A percentile compares a stretch with the other conserved stretches of the same genome.
Evolutionary conservation across 371 early-diverging fungal genomes (phyloP).

Genomic region (Dinochytrium kinnereticum): DNA sequence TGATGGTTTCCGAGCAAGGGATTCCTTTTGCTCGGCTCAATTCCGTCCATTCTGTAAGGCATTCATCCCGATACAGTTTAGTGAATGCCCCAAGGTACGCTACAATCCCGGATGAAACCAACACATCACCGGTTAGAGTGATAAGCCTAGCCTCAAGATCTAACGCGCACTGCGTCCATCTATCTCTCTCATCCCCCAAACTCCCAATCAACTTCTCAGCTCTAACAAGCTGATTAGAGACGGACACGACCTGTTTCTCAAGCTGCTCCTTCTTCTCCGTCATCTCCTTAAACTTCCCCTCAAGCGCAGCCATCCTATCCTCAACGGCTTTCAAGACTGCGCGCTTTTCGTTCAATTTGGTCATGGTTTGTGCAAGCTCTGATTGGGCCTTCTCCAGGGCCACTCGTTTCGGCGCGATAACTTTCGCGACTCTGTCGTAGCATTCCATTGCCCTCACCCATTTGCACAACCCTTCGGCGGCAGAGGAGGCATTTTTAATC

Average conservation of each 20-base stretch:
- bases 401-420: slow-evolving; percentile 58
- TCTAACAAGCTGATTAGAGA: slow-evolving; percentile 59
- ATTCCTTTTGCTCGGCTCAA: slow-evolving; percentile 47
- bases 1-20: slow-evolving; percentile 57
- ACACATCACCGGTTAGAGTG: slow-evolving; percentile 56
- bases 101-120: slow-evolving; percentile 58
- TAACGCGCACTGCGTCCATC: slow-evolving; percentile 59
- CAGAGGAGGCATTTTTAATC: slow-evolving; percentile 60
- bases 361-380: slow-evolving; percentile 57
- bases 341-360: slow-evolving; percentile 55
- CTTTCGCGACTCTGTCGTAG: slow-evolving; percentile 61
- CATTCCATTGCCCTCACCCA: slow-evolving; percentile 63
- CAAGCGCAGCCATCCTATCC: slow-evolving; percentile 55
- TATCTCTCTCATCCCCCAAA: slow-evolving; percentile 57
- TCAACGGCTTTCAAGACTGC: slow-evolving; percentile 58
- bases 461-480: slow-evolving; percentile 61
- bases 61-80: slow-evolving; percentile 58
- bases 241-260: slow-evolving; percentile 57
- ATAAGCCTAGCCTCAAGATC: slow-evolving; percentile 50
- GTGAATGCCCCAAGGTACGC: slow-evolving; percentile 63
- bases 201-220: slow-evolving; percentile 62
- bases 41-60: slow-evolving; percentile 49
- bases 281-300: slow-evolving; percentile 55
- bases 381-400: slow-evolving; percentile 56
- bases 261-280: slow-evolving; percentile 56